Base-by-base conservation (phyloP, 169 alveolate genomes). In the Plasmodium vivax region DNA sequence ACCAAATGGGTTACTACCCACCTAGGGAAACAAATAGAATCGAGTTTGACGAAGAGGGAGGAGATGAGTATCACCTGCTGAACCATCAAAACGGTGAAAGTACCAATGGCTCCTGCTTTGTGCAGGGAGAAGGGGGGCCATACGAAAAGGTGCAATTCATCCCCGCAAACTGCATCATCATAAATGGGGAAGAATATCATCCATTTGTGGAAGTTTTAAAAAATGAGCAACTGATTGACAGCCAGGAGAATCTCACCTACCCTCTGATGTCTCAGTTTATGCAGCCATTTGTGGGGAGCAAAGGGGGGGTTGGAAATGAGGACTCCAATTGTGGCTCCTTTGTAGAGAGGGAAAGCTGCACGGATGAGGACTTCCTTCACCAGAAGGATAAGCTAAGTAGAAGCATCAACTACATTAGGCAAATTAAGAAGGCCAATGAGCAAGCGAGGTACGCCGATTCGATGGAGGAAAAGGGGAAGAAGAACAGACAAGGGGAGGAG, bases 31-130 rank as follows among this genome's bases (percentile, higher is more conserved):
- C 71, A 83, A 83, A 83, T 83, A 10, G 34, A 34, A 83, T 8
- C 16, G 32, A 62, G 19, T 23, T 16, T 62, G 71, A 47, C n/a
- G 43, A 27, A 47, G 19, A 3, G 41, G 81, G 43, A 83, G 73
- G 73, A 79, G 9, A 41, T 27, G 4, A 8, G 8, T 79, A 79
- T 79, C 30, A 41, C 34, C 10, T 79, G 41, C 19, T 16, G 30
- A 79, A 79, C 30, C 71, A 79, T 16, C 41, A 79, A 32, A 79
- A 79, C n/a, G 19, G 30, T 79, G 54, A 79, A 79, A 79, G 23
- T 51, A 51, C 23, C 62, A 14, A 68, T 68, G 77, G 41, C 38
- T 68, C 77, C 77, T 27, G 5, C 38, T 68, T 38, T 68, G 77
- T 68, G 14, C 77, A 68, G 12, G n/a, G n/a, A n/a, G 77, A 27